Evolutionary conservation across 2,329 filamentous ascomycete species (phyloP), one percentile per base, ranked within the genome.

Genomic region (Epichloe scottii): DNA sequence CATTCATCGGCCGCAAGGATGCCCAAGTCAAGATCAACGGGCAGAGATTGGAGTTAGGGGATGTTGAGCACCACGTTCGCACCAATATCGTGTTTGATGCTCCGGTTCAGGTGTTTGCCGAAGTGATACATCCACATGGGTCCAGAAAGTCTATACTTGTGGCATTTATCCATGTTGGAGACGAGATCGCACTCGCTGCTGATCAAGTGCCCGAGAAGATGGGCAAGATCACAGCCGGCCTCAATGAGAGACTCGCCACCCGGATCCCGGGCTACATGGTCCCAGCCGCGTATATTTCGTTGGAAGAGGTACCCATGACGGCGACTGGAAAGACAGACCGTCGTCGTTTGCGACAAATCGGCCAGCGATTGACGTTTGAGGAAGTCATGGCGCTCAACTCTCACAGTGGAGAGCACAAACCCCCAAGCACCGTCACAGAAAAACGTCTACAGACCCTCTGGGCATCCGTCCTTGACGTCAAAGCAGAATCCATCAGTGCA

Each of bases 21-120:
- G 67, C 68, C 0, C 76, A 79, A 59, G 69, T 79, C 48, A 80
- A 80, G 58, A 61, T 81, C 12, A 68, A 71, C 26, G 80, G 80
- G 37, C 78, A 71, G 52, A 61, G 76, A 47, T 63, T 77, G 51
- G 79, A 74, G 60, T 65, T 75, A 0, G 56, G 51, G 2, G 59
- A 60, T 4, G 51, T 60, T 19, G 59, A 60, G 50, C 51, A 52
- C 34, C 47, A 50, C 38, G 42, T 50, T 21, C 23, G 47, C 4
- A 10, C 11, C 34, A 47, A 47, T 17, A 37, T 47, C 2, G 8
- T 26, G 2, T 7, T 26, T 23, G 35, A 47, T 30, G 19, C 15
- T 10, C 33, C 19, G 6, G 34, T 51, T 2, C 30, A 37, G 17
- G 50, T 51, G 4, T 41, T 43, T 19, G 50, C 45, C 14, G 50